Percentiles rank a stretch among this genome's conserved stretches.
These are phyloP conservation scores for Leishmania major DNA, from an alignment of 208 protist genomes.

Conservation along the genomic window DNA sequence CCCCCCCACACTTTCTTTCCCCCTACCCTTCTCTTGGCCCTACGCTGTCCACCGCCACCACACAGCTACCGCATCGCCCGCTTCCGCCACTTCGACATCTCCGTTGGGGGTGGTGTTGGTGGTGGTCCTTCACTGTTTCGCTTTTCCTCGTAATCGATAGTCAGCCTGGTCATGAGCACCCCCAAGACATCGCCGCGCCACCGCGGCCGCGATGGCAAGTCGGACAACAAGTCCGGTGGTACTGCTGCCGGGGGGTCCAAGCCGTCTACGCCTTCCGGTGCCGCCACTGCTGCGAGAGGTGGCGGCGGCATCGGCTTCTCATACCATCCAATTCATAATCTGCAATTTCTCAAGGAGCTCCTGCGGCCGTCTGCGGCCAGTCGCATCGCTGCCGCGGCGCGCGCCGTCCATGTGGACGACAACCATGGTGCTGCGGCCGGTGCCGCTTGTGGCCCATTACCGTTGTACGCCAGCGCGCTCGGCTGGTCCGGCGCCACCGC, in stretches of 20 bases:
- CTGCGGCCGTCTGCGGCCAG: slow-evolving; percentile 23
- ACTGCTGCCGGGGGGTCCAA: not conserved
- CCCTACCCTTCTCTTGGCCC: not conserved
- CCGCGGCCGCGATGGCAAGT: not conserved
- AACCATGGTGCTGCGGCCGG: not conserved
- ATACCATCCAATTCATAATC: slow-evolving; percentile 10
- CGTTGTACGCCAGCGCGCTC: not conserved
- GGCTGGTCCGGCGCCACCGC: not conserved
- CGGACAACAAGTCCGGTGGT: not conserved
- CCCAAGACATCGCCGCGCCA: slow-evolving; percentile 1
- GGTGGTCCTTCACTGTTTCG: not conserved
- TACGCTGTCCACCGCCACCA: not conserved
- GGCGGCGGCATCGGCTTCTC: not conserved
- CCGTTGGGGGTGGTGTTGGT: too few relatives aligned
- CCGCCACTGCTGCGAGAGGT: not conserved
- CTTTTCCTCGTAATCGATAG: not conserved
- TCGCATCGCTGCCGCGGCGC: slow-evolving; percentile 21
- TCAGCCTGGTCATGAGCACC: not conserved
- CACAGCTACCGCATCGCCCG: not conserved
- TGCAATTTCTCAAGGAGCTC: slow-evolving; percentile 19
- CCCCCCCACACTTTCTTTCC: too few relatives aligned
- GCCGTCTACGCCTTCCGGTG: not conserved
- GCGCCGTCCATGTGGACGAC: slow-evolving; percentile 7
- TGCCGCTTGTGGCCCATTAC: not conserved
- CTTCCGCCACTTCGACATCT: not conserved